These are phyloP conservation scores for Ceraceosorus guamensis DNA, from an alignment of 1,284 basidiomycete genomes.

Conservation along the genomic window DNA sequence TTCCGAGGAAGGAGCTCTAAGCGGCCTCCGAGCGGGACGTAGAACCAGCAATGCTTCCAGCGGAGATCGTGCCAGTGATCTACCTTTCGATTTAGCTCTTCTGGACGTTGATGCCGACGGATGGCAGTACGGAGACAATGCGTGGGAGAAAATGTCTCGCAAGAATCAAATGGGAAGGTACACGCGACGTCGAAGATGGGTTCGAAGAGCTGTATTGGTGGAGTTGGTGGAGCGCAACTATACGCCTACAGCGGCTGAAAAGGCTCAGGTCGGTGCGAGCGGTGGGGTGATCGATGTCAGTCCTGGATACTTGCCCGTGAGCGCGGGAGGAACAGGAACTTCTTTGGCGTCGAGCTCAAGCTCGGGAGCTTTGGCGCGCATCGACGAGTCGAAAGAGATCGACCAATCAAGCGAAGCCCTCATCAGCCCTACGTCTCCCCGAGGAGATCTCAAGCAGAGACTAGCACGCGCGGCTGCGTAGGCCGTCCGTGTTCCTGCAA, in stretches of 20 bases:
- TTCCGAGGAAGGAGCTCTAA: not conserved
- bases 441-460: too few relatives aligned
- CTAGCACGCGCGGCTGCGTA: too few relatives aligned
- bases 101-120: conserved; percentile 70
- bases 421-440: too few relatives aligned
- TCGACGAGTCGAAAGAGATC: too few relatives aligned
- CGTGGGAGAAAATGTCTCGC: conserved; percentile 74
- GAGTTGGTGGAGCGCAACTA: conserved; percentile 39
- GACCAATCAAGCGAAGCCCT: too few relatives aligned
- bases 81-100: not conserved
- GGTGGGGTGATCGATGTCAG: too few relatives aligned
- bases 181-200: conserved; percentile 50
- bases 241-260: not conserved
- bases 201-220: conserved; percentile 48
- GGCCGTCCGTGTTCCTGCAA: too few relatives aligned
- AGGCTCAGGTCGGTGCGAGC: too few relatives aligned
- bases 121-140: conserved; percentile 92
- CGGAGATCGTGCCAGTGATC: not conserved
- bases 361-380: too few relatives aligned
- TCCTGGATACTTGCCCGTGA: too few relatives aligned
- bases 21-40: not conserved
- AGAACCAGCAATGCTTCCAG: not conserved
- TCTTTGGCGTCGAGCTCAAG: too few relatives aligned
- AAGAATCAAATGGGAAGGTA: conserved; percentile 73
- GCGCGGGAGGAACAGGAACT: too few relatives aligned